Evolutionary conservation across 2,329 filamentous ascomycete species (phyloP), one percentile per base, ranked within the genome.

Genomic region (Raffaelea albimanens): DNA sequence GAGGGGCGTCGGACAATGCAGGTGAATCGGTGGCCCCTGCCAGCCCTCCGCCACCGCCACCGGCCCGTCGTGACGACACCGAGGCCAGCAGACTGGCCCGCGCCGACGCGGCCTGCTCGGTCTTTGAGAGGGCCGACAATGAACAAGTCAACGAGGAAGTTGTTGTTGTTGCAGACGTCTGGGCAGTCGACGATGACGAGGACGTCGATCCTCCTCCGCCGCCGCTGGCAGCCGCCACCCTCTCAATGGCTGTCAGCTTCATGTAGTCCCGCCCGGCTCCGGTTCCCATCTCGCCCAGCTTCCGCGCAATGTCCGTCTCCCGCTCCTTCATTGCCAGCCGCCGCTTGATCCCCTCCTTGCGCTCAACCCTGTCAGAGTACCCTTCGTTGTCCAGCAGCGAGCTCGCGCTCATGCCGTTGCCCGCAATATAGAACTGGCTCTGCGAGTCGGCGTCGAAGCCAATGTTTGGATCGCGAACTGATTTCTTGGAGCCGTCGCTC

Each of bases 201-300:
- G 25, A n/a, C 36, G 42, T 7, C 19, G n/a, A 10, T 39, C 8
- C 9, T 19, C 19, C 4, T 25, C 45, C 23, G 40, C 42, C 18
- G 20, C 40, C 11, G 40, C 18, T 43, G 47, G 20, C 40, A 13
- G 20, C 40, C 40, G 25, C 42, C 20, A 10, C 33, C 18, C 18
- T 20, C 4, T 21, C n/a, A 9, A 20, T 18, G 34, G 16, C 55
- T 5, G 59, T 48, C 19, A 61, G 63, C 46, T 67, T 72, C 74
- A 89, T 81, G 62, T 90, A 90, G 51, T 87, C 83, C 42, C 72
- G 76, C 2, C 85, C 85, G 1, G 83, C 75, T 5, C 82, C 82
- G 43, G 69, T 74, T 10, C 84, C 84, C 50, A 81, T 68, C 44
- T 75, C 68, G 10, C 78, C 78, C 2, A 93, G 70, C 55, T 78